Evolutionary conservation across 192 early-diverging fungal genomes (phyloP).

Genomic region (Entomortierella parvispora): DNA sequence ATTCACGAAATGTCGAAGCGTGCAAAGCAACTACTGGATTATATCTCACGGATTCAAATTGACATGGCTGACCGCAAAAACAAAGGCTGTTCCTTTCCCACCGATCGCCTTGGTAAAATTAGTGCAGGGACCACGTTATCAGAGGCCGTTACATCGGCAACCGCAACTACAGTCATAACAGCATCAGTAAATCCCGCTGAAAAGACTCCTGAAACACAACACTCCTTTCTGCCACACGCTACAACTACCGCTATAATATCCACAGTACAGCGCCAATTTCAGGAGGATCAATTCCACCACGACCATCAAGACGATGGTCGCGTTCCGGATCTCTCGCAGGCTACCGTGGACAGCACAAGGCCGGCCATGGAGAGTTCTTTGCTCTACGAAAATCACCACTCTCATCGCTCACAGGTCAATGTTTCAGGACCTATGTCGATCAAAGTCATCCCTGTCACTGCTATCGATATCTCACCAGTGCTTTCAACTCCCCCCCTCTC

Average conservation of each 20-base stretch:
- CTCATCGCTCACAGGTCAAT: neutral
- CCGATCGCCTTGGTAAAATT: no score
- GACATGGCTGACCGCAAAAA: conserved; percentile 55
- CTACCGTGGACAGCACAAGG: conserved; percentile 37
- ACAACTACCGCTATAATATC: neutral
- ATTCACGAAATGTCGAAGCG: conserved; percentile 74
- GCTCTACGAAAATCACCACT: conserved; percentile 11
- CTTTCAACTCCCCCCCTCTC: conserved; percentile 45
- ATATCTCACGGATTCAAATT: conserved; percentile 62
- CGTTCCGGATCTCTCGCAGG: conserved; percentile 34
- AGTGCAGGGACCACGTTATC: neutral
- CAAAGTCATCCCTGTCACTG: conserved; percentile 19
- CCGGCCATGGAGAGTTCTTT: conserved; percentile 16
- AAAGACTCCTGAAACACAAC: no score
- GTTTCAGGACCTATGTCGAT: conserved; percentile 30
- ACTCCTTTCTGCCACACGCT: conserved; percentile 14
- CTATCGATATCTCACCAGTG: conserved; percentile 1
- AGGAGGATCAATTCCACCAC: neutral
- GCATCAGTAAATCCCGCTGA: no score
- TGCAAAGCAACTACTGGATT: conserved; percentile 73
- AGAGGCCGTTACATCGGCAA: neutral
- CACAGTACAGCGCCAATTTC: no score
- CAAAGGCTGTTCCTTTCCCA: conserved; percentile 15
- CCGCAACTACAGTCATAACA: neutral
- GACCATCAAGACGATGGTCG: conserved; percentile 33